Percentiles rank a stretch among this genome's conserved stretches.
phyloP scores from a whole-genome alignment of 2,329 filamentous ascomycete species.

The Fusarium musae region DNA sequence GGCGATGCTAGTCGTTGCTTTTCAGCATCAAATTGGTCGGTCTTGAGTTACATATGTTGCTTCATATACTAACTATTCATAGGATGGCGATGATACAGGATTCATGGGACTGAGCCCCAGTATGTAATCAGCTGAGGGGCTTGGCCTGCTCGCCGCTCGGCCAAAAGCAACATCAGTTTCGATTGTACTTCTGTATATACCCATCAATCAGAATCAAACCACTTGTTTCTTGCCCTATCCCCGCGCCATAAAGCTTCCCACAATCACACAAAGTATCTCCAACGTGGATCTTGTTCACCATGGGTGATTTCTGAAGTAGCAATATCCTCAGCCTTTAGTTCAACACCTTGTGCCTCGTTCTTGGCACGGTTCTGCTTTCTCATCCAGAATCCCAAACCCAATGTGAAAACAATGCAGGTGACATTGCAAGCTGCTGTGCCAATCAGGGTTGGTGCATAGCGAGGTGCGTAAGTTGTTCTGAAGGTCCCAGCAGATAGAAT shows the following conservation, averaged over 20 bases:
- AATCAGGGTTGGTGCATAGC: conserved; percentile 59
- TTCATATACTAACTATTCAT: background rate
- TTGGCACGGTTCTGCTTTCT: background rate
- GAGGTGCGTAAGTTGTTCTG: conserved; percentile 59
- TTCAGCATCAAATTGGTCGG: background rate
- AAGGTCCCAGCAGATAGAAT: conserved; percentile 59
- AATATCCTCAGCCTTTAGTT: background rate
- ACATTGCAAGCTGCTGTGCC: conserved; percentile 52
- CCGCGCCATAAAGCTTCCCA: fast-evolving
- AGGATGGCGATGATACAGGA: no score
- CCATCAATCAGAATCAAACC: fast-evolving
- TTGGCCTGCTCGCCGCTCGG: fast-evolving
- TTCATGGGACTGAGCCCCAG: no score
- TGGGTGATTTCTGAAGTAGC: background rate
- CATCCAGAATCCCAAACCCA: conserved; percentile 23
- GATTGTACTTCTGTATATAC: fast-evolving
- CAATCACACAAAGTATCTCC: background rate
- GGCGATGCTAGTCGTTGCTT: background rate
- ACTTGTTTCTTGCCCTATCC: fast-evolving
- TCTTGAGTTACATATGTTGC: fast-evolving
- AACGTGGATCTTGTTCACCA: background rate
- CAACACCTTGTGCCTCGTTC: background rate
- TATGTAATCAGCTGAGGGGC: background rate
- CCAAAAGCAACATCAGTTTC: fast-evolving
- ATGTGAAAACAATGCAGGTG: conserved; percentile 32